Base-by-base conservation (phyloP, 2,329 filamentous ascomycete genomes). In the Colletotrichum graminicola region DNA sequence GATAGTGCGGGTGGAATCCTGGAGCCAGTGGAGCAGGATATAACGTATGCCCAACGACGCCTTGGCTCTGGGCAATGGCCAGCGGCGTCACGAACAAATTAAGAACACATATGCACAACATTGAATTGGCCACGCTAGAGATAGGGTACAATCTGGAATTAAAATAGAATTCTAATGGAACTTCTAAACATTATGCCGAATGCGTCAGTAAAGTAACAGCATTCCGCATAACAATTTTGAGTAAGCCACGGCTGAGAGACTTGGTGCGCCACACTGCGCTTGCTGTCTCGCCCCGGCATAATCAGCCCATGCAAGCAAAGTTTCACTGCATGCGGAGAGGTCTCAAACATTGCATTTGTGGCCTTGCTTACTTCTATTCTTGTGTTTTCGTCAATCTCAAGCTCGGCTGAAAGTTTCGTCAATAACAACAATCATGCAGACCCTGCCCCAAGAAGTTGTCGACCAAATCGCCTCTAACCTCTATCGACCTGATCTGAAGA, bases 371-470 rank as follows among this genome's bases (percentile, higher is more conserved):
- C 4, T 12, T n/a, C 32, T 51, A 29, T 23, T 23, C 5, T 14
- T 1, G 6, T 62, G 34, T 29, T 41, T 34, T 14, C 29, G 16
- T 6, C 16, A 51, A 10, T 10, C 16, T 41, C 34, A 41, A 21
- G 16, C 8, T 4, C 12, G 2, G n/a, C 8, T 14, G 2, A 1
- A 12, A 21, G 12, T 32, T 16, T n/a, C 45, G 29, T 10, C n/a
- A 39, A 4, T 26, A 4, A 23, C 16, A 23, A 5, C 18, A 10
- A 26, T 2, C 5, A 39, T 47, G 29, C 39, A 65, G 21, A 57
- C 14, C 2, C 51, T 65, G 18, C 51, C 51, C 5, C 39, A 65
- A 16, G 51, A 65, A 41, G 51, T 65, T 21, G 21, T 65, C 21
- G 51, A 57, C 51, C 51, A 47, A 29, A 57, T 57, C 39, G 26